A percentile compares a stretch with the other conserved stretches of the same genome.
These are phyloP conservation scores for Fusarium mexicanum DNA, from an alignment of 2,329 filamentous ascomycete genomes.

Conservation along the genomic window DNA sequence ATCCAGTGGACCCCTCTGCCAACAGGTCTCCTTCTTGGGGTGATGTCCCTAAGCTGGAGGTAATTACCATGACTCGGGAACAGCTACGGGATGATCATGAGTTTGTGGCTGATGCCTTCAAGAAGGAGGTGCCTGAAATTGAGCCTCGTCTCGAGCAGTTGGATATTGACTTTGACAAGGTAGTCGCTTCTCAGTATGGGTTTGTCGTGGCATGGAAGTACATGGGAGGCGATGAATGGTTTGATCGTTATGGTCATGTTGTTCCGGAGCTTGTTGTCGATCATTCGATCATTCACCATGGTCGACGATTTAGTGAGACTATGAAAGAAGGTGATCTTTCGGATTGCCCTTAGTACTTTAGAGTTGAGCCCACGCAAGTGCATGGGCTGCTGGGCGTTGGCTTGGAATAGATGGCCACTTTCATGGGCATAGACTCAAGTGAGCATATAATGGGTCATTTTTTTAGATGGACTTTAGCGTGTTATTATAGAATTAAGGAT, in stretches of 20 bases:
- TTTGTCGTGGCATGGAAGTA: neutral
- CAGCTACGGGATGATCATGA: neutral
- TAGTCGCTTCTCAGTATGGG: neutral
- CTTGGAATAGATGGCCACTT: neutral
- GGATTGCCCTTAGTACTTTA: fast-evolving
- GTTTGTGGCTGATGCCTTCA: neutral
- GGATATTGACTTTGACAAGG: neutral
- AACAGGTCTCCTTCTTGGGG: neutral
- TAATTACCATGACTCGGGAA: neutral
- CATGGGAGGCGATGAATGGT: neutral
- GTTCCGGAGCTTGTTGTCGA: neutral
- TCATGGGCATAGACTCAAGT: neutral
- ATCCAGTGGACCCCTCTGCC: neutral
- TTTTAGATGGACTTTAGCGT: fast-evolving
- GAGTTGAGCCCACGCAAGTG: too few relatives aligned
- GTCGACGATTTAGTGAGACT: neutral
- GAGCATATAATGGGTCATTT: fast-evolving
- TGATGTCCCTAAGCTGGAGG: neutral
- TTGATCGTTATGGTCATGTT: neutral
- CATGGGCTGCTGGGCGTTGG: fast-evolving
- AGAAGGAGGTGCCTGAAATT: neutral
- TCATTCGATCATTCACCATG: neutral
- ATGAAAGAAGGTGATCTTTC: neutral
- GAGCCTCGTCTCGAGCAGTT: neutral
- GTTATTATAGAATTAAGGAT: fast-evolving